These are phyloP conservation scores for Haplosporangium gracile DNA, from an alignment of 192 early-diverging fungal species.

Conservation along the genomic window DNA sequence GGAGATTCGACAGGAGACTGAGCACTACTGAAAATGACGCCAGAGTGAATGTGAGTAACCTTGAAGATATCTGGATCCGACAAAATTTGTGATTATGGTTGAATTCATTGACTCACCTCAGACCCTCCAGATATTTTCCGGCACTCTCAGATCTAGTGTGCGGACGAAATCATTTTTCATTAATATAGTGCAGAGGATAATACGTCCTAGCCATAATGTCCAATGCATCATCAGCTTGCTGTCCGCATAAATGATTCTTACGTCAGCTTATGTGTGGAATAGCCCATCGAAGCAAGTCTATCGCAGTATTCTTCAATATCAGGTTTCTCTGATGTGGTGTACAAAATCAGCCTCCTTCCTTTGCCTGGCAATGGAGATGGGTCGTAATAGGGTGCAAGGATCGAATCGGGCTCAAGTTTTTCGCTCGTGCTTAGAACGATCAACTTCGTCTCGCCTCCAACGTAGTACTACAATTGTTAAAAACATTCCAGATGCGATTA, in stretches of 20 bases:
- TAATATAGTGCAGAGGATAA: background rate
- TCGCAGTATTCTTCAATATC: constrained; percentile 16
- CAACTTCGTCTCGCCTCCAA: background rate
- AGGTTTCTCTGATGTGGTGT: background rate
- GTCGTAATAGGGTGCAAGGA: constrained; percentile 20
- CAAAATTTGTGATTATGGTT: background rate
- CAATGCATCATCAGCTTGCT: background rate
- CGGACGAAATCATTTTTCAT: background rate
- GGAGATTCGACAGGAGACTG: background rate
- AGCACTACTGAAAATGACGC: background rate
- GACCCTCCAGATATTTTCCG: background rate
- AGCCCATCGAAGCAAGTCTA: background rate
- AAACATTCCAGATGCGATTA: background rate
- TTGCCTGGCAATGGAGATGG: constrained; percentile 14
- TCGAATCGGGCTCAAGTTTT: background rate
- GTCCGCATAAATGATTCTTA: background rate
- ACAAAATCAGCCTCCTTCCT: constrained; percentile 6
- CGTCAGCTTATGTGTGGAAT: background rate
- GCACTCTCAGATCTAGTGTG: constrained; percentile 13
- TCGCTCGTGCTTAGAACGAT: constrained; percentile 14
- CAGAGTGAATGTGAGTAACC: background rate
- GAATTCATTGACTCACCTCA: background rate
- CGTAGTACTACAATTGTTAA: constrained; percentile 8
- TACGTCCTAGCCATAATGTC: background rate
- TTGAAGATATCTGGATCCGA: background rate